Evolutionary conservation across 225 moss, liverwort and hornwort genomes (phyloP).

Genomic region (Bryum argenteum): DNA sequence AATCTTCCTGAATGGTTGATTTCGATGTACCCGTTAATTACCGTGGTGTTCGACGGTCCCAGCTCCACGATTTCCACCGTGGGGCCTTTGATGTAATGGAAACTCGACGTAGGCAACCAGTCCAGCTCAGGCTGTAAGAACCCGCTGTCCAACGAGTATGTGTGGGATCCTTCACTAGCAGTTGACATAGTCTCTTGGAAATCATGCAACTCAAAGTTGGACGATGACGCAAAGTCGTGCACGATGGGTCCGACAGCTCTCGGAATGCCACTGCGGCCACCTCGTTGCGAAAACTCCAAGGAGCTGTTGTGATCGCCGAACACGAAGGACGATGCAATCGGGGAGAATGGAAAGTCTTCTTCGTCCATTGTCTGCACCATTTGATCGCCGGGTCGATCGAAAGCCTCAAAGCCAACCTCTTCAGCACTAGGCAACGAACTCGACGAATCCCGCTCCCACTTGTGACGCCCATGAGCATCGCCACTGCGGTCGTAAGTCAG

Average conservation of each 20-base stretch:
- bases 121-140: slow-evolving; percentile 53
- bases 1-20: slow-evolving; percentile 62
- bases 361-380: slow-evolving; percentile 58
- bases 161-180: slow-evolving; percentile 54
- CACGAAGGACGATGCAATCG: slow-evolving; percentile 65
- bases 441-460: slow-evolving; percentile 65
- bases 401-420: slow-evolving; percentile 57
- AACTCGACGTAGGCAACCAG: slow-evolving; percentile 56
- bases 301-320: slow-evolving; percentile 60
- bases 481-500: slow-evolving; percentile 57
- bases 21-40: slow-evolving; percentile 55
- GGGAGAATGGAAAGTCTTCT: slow-evolving; percentile 68
- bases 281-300: slow-evolving; percentile 57
- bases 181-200: slow-evolving; percentile 49
- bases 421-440: slow-evolving; percentile 50
- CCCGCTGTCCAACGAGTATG: slow-evolving; percentile 50
- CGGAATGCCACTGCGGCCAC: slow-evolving; percentile 52
- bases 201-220: slow-evolving; percentile 46
- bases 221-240: slow-evolving; percentile 45
- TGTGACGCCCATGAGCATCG: slow-evolving; percentile 51
- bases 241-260: slow-evolving; percentile 65
- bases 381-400: slow-evolving; percentile 66
- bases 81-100: slow-evolving; percentile 54
- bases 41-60: slow-evolving; percentile 35
- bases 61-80: slow-evolving; percentile 51